Evolutionary conservation across 176 grass and related monocot species (phyloP), one percentile per base, ranked within the genome.

Genomic region (Eremochloa ophiuroides): DNA sequence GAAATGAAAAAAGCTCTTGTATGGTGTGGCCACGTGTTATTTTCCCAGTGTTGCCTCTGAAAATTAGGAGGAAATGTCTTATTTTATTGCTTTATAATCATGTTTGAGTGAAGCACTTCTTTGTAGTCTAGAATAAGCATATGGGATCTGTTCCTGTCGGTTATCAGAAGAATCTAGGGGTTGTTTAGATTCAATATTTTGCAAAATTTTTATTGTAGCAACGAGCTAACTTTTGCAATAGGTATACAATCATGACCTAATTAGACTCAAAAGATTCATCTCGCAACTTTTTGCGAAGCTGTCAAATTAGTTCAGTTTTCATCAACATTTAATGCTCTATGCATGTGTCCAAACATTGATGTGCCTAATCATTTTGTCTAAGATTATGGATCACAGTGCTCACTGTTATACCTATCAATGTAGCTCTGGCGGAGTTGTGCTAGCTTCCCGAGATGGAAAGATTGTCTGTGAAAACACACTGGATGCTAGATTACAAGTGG

Each of bases 381-480:
- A 38, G 10, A 18, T 4, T 23, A 8, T 70, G 28, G 18, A 70
- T 43, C 65, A 2, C 11, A 66, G 7, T 58, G 11, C 69, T 61
- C 61, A 55, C 67, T 28, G 53, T 33, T 74, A 28, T 77, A 56
- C 13, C 29, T 31, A 64, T 69, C 48, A 53, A 73, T 77, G 68
- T 83, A 93, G 94, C 86, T 93, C 88, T 28, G 94, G 94, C 41
- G 94, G 94, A 86, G 89, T 97, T 79, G 94, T 97, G 34, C 62
- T 97, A 62, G 94, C 94, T 75, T 97, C 91, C 34, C 85, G 65
- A 79, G 89, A 94, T 84, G 91, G 94, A 58, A 98, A 93, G 88
- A 98, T 98, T 12, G 95, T 98, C 40, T 91, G 73, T 18, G 92
- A 94, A 69, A 94, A 98, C 81, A 98, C 92, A 56, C 85, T 98